Conservation (phyloP, 106 monocot species). For the Amphibolis antarctica region DNA sequence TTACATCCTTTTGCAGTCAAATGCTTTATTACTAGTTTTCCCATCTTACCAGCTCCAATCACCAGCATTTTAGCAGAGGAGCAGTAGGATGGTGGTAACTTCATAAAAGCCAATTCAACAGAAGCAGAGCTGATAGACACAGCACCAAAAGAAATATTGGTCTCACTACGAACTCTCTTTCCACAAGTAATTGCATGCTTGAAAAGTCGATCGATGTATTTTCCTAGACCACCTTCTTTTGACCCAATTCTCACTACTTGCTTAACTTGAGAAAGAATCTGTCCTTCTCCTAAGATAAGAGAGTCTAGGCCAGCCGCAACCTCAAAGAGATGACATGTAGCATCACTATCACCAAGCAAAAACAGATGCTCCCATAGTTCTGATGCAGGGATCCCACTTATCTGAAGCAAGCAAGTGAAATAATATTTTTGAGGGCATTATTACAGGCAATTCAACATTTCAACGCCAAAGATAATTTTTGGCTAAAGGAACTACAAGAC, state of each 20-base stretch:
- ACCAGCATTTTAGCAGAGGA: constrained; percentile 73
- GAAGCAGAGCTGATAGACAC: constrained; percentile 98
- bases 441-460: too few relatives aligned
- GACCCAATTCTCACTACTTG: constrained; percentile 87
- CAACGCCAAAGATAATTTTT: too few relatives aligned
- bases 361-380: constrained; percentile 83
- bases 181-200: constrained; percentile 90
- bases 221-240: constrained; percentile 62
- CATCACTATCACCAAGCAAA: constrained; percentile 85
- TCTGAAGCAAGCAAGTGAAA: constrained; percentile 29
- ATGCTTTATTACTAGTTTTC: constrained; percentile 95
- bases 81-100: constrained; percentile 47
- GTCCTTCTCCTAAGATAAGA: constrained; percentile 91
- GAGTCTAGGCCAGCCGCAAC: constrained; percentile 94
- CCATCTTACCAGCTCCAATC: constrained; percentile 98
- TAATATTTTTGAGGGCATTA: background rate
- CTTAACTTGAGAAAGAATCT: constrained; percentile 94
- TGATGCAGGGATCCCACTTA: constrained; percentile 76
- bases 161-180: constrained; percentile 76
- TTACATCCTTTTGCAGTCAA: constrained; percentile 82
- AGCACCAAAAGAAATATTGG: constrained; percentile 90
- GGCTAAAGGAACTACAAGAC: background rate
- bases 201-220: constrained; percentile 89
- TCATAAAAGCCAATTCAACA: constrained; percentile 90
- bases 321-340: constrained; percentile 85